Conservation (phyloP, 1,284 basidiomycete species). For the Malassezia vespertilionis region DNA sequence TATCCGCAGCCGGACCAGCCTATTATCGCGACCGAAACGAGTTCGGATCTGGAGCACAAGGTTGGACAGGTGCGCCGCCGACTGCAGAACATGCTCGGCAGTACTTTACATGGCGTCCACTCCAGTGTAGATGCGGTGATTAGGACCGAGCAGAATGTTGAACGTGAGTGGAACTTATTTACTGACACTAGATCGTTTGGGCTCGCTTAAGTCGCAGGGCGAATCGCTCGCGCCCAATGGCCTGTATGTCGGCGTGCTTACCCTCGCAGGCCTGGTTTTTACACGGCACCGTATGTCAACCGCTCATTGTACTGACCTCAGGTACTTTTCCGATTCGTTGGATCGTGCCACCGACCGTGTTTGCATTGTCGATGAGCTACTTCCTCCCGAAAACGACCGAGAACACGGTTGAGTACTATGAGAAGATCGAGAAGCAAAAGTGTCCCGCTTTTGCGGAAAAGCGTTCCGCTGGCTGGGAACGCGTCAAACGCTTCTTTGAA, state of each 20-base stretch:
- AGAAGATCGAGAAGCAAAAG: slow-evolving; percentile 23
- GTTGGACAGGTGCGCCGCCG: slow-evolving; percentile 24
- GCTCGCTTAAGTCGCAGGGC: slow-evolving; percentile 57
- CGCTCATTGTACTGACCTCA: neutral
- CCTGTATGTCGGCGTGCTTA: slow-evolving; percentile 63
- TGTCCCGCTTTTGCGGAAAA: slow-evolving; percentile 24
- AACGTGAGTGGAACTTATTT: slow-evolving; percentile 21
- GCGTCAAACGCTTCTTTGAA: slow-evolving; percentile 5
- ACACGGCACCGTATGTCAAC: slow-evolving; percentile 59
- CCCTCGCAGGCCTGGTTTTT: slow-evolving; percentile 73
- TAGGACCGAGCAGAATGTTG: slow-evolving; percentile 32
- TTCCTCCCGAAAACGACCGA: slow-evolving; percentile 41
- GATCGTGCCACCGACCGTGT: slow-evolving; percentile 34
- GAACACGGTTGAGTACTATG: slow-evolving; percentile 36
- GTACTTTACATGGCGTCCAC: slow-evolving; percentile 18
- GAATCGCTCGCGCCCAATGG: slow-evolving; percentile 71
- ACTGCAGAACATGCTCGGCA: slow-evolving; percentile 21
- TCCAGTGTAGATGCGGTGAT: slow-evolving; percentile 31
- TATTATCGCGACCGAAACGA: slow-evolving; percentile 24
- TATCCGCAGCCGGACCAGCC: slow-evolving; percentile 26
- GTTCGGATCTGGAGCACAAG: slow-evolving; percentile 38
- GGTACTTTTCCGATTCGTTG: slow-evolving; percentile 40
- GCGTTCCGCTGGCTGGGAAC: slow-evolving; percentile 13
- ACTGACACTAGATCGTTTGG: slow-evolving; percentile 18
- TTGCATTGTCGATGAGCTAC: slow-evolving; percentile 35